phyloP scores from a whole-genome alignment of 768 basidiomycete species.

The Peribolospora kevripleyi region DNA sequence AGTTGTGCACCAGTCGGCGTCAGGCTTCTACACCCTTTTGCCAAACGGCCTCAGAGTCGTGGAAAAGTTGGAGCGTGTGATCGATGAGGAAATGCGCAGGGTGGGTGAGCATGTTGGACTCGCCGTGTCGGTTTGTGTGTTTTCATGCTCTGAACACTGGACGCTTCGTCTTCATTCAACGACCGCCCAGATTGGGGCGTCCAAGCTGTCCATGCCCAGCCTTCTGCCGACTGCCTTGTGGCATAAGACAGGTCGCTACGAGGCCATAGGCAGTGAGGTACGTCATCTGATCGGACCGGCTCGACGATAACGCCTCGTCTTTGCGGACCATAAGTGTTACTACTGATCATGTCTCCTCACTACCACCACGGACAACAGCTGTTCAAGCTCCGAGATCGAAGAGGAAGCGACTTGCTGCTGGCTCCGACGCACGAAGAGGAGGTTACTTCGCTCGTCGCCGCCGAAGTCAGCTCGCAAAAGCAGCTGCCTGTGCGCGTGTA shows the following conservation, averaged over 20 bases:
- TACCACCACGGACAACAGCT: not conserved
- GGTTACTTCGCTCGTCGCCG: conserved; percentile 5
- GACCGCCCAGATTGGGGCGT: not conserved
- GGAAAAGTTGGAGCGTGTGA: conserved; percentile 3
- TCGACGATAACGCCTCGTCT: too few species aligned
- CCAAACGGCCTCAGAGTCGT: conserved; percentile 3
- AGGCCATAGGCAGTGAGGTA: conserved; percentile 5
- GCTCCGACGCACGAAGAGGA: conserved; percentile 8
- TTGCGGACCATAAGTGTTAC: not conserved
- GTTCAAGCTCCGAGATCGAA: conserved; percentile 3
- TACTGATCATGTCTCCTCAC: not conserved
- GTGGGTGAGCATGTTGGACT: not conserved
- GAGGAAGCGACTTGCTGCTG: conserved; percentile 3
- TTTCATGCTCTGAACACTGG: not conserved
- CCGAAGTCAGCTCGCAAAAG: conserved; percentile 1
- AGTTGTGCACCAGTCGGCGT: conserved; percentile 1
- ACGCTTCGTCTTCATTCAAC: not conserved
- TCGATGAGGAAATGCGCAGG: conserved; percentile 6
- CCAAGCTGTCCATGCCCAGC: conserved; percentile 4
- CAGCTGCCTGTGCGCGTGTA: conserved; percentile 3
- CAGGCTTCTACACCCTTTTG: conserved; percentile 6
- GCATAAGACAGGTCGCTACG: conserved; percentile 5
- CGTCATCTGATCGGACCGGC: not conserved
- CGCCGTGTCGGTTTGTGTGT: not conserved
- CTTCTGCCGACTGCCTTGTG: conserved; percentile 2